Percentiles rank a stretch among this genome's conserved stretches.
Evolutionary conservation across 2,329 filamentous ascomycete genomes (phyloP).

Genomic region (Penicillium freii): DNA sequence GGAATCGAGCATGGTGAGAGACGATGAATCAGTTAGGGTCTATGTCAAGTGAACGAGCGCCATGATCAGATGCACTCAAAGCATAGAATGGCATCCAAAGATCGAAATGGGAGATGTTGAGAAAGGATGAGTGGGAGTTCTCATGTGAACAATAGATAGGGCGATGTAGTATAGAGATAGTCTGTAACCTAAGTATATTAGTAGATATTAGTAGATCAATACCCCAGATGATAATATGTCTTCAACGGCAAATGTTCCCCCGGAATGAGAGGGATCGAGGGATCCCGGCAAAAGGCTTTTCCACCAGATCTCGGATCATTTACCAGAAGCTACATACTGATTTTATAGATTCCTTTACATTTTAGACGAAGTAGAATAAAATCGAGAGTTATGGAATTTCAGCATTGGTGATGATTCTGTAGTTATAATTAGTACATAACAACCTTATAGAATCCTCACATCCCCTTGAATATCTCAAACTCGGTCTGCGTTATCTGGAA

Average conservation of each 20-base stretch:
- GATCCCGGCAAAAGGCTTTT: neutral
- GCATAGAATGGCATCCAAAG: neutral
- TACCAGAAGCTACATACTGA: no score
- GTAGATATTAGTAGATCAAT: neutral
- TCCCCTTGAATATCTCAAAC: no score
- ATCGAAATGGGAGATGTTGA: neutral
- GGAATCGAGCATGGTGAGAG: neutral
- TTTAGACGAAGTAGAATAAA: no score
- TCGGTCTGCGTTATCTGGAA: neutral
- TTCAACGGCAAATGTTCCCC: neutral
- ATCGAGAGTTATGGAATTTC: no score
- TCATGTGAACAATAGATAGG: neutral
- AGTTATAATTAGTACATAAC: no score
- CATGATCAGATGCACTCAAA: slow-evolving; percentile 2
- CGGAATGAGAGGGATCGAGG: neutral
- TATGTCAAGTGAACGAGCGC: slow-evolving; percentile 4
- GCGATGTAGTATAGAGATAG: neutral
- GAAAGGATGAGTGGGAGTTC: neutral
- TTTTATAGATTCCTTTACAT: no score
- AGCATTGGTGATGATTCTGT: no score
- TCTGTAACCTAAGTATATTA: neutral
- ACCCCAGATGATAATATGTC: neutral
- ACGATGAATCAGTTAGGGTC: neutral
- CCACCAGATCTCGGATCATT: neutral
- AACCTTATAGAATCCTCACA: no score